Evolutionary conservation across 2,329 filamentous ascomycete genomes (phyloP).

Genomic region (Fusarium goolgardi): DNA sequence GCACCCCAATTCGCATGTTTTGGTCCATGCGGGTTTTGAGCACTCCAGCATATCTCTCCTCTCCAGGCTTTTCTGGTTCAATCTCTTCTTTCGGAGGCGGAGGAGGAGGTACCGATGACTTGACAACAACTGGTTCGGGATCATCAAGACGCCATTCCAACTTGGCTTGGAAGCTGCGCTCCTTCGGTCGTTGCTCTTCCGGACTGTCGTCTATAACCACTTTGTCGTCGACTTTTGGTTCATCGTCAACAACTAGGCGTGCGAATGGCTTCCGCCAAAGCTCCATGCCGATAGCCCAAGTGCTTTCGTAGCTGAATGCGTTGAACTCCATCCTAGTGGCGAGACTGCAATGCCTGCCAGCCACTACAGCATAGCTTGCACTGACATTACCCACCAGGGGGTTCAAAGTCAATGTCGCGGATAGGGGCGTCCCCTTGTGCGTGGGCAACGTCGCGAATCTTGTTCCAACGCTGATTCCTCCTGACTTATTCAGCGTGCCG

Average conservation of each 20-base stretch:
- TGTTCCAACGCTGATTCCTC: constrained; percentile 87
- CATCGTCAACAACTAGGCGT: constrained; percentile 54
- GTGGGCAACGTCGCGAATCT: constrained; percentile 88
- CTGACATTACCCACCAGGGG: constrained; percentile 94
- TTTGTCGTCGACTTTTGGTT: constrained; percentile 41
- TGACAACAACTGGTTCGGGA: constrained; percentile 47
- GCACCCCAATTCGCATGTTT: constrained; percentile 82
- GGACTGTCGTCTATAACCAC: constrained; percentile 39
- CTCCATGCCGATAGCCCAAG: constrained; percentile 91
- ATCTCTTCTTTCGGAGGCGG: constrained; percentile 21
- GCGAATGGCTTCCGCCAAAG: constrained; percentile 78
- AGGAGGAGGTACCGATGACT: constrained; percentile 6
- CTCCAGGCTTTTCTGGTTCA: constrained; percentile 51
- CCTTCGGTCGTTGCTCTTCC: constrained; percentile 40
- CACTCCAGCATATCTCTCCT: constrained; percentile 82
- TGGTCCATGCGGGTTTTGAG: constrained; percentile 92
- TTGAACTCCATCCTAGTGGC: constrained; percentile 97
- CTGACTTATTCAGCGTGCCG: constrained; percentile 91
- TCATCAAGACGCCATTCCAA: constrained; percentile 61
- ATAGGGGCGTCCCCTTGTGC: constrained; percentile 88
- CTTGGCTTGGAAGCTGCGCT: constrained; percentile 65
- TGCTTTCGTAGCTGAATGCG: constrained; percentile 97
- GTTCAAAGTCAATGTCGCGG: constrained; percentile 91
- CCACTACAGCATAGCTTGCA: constrained; percentile 90
- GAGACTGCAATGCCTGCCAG: constrained; percentile 82